Base-by-base conservation (phyloP, 306 rosid species). In the Mimosa bimucronata region DNA sequence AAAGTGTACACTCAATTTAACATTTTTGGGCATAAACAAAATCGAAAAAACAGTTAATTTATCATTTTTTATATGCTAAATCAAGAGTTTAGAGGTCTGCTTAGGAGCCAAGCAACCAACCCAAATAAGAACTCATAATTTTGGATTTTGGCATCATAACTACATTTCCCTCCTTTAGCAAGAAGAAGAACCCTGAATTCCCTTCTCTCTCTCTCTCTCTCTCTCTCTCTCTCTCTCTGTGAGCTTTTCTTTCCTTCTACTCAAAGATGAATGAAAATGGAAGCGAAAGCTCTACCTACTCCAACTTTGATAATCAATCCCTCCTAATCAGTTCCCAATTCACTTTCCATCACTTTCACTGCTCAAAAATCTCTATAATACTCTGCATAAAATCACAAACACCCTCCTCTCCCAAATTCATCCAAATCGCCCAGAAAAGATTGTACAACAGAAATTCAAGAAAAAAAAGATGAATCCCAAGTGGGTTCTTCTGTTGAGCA, bases 341-440 rank as follows among this genome's bases (percentile, higher is more conserved):
- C 98, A 71, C 74, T 92, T 90, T 94, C 96, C 78, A 77, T 88
- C 87, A 66, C 82, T 89, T 85, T 94, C 90, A 83, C 84, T 55
- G 66, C 78, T 85, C 78, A 83, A 25, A 37, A 84, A 42, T 66
- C 48, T 75, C 81, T 45, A 46, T 3, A 73, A 50, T 0, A 61
- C 81, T 79, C 73, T 61, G 71, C 76, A 64, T 64, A 71, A 48
- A 57, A 78, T 38, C 15, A 76, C 73, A 58, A 55, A 64, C 25
- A 8, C 40, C 80, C 61, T 34, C 80, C 55, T 68, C 81, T 38
- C 48, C 83, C 61, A 64, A 9, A 5, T 9, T 52, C 16, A 7
- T 45, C 7, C 60, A 42, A 34, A 60, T 26, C 38, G 19, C 58
- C 38, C 9, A 21, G 25, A 1, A 62, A 60, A 37, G 0, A 34